These are phyloP conservation scores for Stemphylium beticola DNA, from an alignment of 2,329 filamentous ascomycete genomes.

Conservation along the genomic window DNA sequence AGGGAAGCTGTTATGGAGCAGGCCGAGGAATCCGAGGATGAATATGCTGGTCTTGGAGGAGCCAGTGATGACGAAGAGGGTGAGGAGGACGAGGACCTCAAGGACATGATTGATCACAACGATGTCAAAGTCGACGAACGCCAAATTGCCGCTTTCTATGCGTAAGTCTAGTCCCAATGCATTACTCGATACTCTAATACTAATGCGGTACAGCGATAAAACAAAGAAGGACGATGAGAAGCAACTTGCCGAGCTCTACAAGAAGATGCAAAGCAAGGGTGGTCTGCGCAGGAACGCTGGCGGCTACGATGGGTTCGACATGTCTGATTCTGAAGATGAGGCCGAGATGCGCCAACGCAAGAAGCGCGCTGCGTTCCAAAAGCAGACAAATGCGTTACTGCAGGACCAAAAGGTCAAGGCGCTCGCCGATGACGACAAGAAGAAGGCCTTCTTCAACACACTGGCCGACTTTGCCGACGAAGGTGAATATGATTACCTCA, in stretches of 20 bases:
- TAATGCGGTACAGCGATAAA: constrained; percentile 65
- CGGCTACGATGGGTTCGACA: constrained; percentile 67
- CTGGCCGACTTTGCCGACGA: constrained; percentile 79
- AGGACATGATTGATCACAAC: constrained; percentile 87
- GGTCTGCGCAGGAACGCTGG: constrained; percentile 80
- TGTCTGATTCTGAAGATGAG: constrained; percentile 91
- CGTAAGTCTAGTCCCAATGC: constrained; percentile 65
- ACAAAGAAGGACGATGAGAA: constrained; percentile 84
- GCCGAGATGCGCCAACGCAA: constrained; percentile 76
- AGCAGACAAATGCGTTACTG: constrained; percentile 88
- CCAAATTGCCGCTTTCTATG: constrained; percentile 83
- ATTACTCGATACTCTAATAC: constrained; percentile 21
- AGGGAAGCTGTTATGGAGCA: constrained; percentile 87
- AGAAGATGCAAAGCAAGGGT: constrained; percentile 77
- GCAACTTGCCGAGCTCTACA: constrained; percentile 17
- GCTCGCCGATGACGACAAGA: constrained; percentile 87
- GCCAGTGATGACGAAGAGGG: constrained; percentile 84
- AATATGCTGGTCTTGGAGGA: constrained; percentile 93
- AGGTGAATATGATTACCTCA: constrained; percentile 77
- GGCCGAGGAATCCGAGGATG: constrained; percentile 96
- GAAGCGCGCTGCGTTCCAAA: constrained; percentile 86
- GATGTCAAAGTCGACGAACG: constrained; percentile 79
- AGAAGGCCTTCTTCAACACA: constrained; percentile 85
- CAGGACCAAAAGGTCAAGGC: constrained; percentile 89
- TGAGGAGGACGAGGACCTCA: constrained; percentile 75